Evolutionary conservation across 352 stramenopile genomes (phyloP), one percentile per base, ranked within the genome.

Genomic region (Phytopythium boreale): DNA sequence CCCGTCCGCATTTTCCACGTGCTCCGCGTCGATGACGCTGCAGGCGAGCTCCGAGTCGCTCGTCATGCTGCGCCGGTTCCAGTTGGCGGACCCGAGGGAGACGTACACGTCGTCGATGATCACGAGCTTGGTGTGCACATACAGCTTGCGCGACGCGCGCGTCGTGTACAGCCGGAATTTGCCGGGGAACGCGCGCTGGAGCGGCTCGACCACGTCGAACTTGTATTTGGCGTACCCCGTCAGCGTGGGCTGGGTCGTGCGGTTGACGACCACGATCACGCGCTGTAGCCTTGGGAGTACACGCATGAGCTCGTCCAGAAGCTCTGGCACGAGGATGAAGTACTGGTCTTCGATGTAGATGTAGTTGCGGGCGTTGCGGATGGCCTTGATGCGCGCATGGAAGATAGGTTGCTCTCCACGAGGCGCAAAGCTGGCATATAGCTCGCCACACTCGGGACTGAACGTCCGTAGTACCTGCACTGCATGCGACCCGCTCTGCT

Each of bases 61-160:
- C 44, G 80, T 88, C 67, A 92, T 87, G 57, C 84, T 96, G 37
- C 93, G 86, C 56, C 96, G 87, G 66, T 97, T 98, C 71, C 96
- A 97, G 74, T 97, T 98, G 57, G 88, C 80, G 41, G 87, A 96
- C 14, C 92, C 89, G 56, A 97, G 82, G 0, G 92, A 88, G 44
- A 87, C 70, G 50, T 90, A 88, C 52, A 90, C 81, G 61, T 98
- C 92, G 68, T 98, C 92, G 27, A 92, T 61, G 52, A 95, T 68
- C 49, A 96, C 59, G 26, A 93, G 56, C 49, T 95, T 94, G 46
- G 73, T 81, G 69, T 96, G 88, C 46, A 95, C 78, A 70, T 93
- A 96, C 31, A 96, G 69, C 17, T 76, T 37, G 49, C 71, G 74
- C 4, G 62, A 39, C 47, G 77, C 52, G 34, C 84, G 83, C 10